A percentile compares a stretch with the other conserved stretches of the same genome.
Conservation (phyloP, 257 asterid species). For the Nicotiana tomentosiformis region DNA sequence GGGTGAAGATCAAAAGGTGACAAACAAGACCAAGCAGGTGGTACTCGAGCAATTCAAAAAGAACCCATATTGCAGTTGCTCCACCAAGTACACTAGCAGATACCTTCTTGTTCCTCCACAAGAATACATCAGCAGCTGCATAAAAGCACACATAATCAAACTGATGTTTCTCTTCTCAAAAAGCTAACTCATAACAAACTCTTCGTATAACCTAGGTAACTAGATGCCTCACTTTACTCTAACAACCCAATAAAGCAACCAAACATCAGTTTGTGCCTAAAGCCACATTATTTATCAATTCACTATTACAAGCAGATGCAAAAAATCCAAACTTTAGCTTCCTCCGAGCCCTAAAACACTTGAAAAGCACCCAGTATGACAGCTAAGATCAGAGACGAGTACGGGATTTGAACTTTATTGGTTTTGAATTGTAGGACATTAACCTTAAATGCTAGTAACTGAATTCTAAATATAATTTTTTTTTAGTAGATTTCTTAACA, state of each 20-base stretch:
- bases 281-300: not conserved
- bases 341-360: not conserved
- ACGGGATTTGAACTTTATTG: too few relatives aligned
- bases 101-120: constrained; percentile 8
- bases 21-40: constrained; percentile 65
- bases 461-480: too few relatives aligned
- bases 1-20: constrained; percentile 45
- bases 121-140: constrained; percentile 8
- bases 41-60: constrained; percentile 25
- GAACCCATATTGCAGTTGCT: constrained; percentile 4
- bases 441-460: too few relatives aligned
- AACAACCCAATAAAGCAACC: not conserved
- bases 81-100: constrained; percentile 13
- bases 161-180: not conserved
- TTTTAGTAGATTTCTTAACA: too few relatives aligned
- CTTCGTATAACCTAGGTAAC: not conserved
- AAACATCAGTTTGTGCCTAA: not conserved
- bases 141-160: not conserved
- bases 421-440: too few relatives aligned
- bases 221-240: not conserved
- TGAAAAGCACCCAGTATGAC: not conserved
- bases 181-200: not conserved
- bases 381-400: not conserved
- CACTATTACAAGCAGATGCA: not conserved
- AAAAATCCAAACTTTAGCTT: not conserved